Conservation (phyloP, 2,329 filamentous ascomycete species). For the Mariannaea elegans region DNA sequence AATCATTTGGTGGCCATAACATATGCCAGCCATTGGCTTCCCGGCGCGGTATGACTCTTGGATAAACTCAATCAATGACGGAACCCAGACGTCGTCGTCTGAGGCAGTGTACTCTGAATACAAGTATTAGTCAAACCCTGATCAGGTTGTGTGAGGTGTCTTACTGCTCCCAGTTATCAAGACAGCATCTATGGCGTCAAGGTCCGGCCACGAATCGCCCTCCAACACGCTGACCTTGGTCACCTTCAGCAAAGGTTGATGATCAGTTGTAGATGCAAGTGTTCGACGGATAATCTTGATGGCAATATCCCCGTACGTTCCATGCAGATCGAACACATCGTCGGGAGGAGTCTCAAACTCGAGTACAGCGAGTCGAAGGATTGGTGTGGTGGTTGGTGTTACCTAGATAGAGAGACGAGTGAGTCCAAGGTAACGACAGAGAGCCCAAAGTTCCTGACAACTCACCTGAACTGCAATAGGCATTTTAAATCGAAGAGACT, state of each 20-base stretch:
- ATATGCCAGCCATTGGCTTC: constrained; percentile 27
- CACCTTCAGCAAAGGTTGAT: constrained; percentile 5
- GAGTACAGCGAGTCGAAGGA: constrained; percentile 22
- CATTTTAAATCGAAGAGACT: not conserved
- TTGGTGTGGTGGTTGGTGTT: not conserved
- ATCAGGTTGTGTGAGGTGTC: not conserved
- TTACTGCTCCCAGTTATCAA: constrained; percentile 27
- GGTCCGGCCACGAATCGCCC: constrained; percentile 4
- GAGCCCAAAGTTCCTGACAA: not conserved
- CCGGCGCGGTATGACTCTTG: constrained; percentile 2
- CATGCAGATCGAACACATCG: constrained; percentile 17
- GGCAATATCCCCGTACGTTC: constrained; percentile 26
- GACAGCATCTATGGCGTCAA: constrained; percentile 21
- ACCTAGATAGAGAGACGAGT: not conserved
- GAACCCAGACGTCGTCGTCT: constrained; percentile 22
- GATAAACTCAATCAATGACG: constrained; percentile 15
- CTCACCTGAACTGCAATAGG: constrained; percentile 10
- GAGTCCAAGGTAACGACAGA: not conserved
- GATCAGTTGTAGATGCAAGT: not conserved
- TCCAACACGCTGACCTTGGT: constrained; percentile 11
- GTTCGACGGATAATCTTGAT: constrained; percentile 15
- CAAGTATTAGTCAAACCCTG: not conserved
- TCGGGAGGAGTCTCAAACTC: constrained; percentile 22
- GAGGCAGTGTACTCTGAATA: constrained; percentile 17
- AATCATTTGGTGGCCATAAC: constrained; percentile 32